Evolutionary conservation across 495 filamentous ascomycete genomes (phyloP), one percentile per base, ranked within the genome.

Genomic region (Hypomontagnella monticulosa): DNA sequence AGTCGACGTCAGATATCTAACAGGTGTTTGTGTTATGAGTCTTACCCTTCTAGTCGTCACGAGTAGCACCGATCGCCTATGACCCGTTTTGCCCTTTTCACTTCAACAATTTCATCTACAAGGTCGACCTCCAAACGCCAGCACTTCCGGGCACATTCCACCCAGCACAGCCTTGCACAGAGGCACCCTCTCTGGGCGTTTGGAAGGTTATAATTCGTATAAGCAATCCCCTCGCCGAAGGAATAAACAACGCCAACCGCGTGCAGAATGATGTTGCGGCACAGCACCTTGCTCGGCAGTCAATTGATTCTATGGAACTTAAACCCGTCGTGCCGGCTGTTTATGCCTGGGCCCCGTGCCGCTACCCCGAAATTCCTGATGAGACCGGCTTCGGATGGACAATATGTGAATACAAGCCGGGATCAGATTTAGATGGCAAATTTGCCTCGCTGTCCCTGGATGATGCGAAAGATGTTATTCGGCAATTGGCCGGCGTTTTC

Each of bases 61-160:
- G n/a, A 38, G 54, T 47, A 12, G 48, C 42, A 10, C 42, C 54
- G 12, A 57, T 57, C 18, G 54, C 42, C 41, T 48, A 57, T 14
- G 54, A 38, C 30, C 30, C 47, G 18, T 19, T 47, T 32, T 48
- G 42, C 18, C 42, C 54, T 1, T 57, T 57, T 20, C 33, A 47
- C 23, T 57, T 57, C 33, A 57, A 47, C 19, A 57, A 57, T 30
- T 57, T 47, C 18, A 57, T 57, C 10, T 57, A 48, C 32, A 48
- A 57, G 16, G 33, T 57, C 32, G 42, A 47, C 15, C 41, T 57
- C 30, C 42, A 38, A 12, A n/a, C 16, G 19, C 42, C 54, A n/a
- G 54, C 18, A 5, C 18, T 40, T 11, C 41, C 42, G 33, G 33
- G 32, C 23, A 57, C 42, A 16, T 47, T 57, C 15, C 18, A 32